Evolutionary conservation across 768 basidiomycete genomes (phyloP), one percentile per base, ranked within the genome.

Genomic region (Crepidotus variabilis): DNA sequence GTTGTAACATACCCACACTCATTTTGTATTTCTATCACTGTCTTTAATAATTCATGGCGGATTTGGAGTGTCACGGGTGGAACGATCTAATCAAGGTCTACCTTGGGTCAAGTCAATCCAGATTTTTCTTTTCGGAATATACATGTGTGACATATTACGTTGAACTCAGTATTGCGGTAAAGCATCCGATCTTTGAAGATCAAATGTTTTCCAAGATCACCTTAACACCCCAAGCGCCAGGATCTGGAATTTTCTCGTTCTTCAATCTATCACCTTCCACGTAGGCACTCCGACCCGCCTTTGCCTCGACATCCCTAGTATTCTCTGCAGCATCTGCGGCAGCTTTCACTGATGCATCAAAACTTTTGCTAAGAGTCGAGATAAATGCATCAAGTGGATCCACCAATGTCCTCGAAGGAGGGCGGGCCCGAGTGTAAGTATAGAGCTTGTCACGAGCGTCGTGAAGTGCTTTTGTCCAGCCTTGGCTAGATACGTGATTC

Each of bases 141-240:
- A 8, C 28, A 28, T 8, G 28, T n/a, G 8, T 28, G 28, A 4
- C 8, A 28, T 28, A 3, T 28, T 28, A 4, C 28, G 28, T 28
- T 28, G 28, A 8, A 28, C 28, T 28, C 8, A 28, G n/a, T n/a
- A n/a, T n/a, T n/a, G n/a, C n/a, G n/a, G n/a, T 28, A 28, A 3
- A 28, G 28, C 8, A 28, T 8, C 28, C 28, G 28, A 28, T 28
- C 28, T 28, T 28, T 28, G 28, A 60, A 22, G 39, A 51, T 23
- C 47, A 50, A 49, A 90, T 69, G 39, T 76, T 82, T 67, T 89
- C 82, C 56, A 93, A 62, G 55, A 92, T 82, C 8, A 80, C 78
- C 65, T 87, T 89, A 54, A 96, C 84, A 47, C 92, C 93, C 90
- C 92, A 93, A 28, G 94, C 94, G 35, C 94, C 94, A 0, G 94